Percentiles rank a stretch among this genome's conserved stretches.
phyloP scores from a whole-genome alignment of 768 basidiomycete genomes.

The Zangia roseola region DNA sequence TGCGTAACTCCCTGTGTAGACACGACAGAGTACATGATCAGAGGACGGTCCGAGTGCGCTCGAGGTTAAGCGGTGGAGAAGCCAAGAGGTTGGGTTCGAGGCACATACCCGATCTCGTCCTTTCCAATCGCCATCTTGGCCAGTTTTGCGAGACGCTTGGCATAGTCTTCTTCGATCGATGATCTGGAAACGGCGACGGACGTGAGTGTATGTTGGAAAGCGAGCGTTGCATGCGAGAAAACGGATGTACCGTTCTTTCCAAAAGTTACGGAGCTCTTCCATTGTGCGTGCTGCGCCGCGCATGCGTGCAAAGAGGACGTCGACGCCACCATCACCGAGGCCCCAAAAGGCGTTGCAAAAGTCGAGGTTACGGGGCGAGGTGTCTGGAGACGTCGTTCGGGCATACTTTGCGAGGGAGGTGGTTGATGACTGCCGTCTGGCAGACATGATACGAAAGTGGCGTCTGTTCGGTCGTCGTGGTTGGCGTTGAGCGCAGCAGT shows the following conservation, averaged over 20 bases:
- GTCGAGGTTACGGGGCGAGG: constrained; percentile 57
- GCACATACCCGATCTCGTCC: constrained; percentile 90
- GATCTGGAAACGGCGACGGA: constrained; percentile 48
- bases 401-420: constrained; percentile 76
- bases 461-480: constrained; percentile 15
- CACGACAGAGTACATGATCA: constrained; percentile 2
- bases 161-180: constrained; percentile 92
- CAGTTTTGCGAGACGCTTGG: constrained; percentile 78
- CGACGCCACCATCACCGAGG: constrained; percentile 78
- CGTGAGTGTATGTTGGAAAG: constrained; percentile 1
- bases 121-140: constrained; percentile 73
- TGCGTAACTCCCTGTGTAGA: constrained; percentile 68
- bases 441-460: constrained; percentile 49
- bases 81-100: neutral
- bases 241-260: constrained; percentile 84
- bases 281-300: constrained; percentile 80
- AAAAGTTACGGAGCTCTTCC: constrained; percentile 85
- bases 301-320: constrained; percentile 88
- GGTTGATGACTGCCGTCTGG: constrained; percentile 77
- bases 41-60: neutral
- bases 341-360: constrained; percentile 99
- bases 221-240: neutral
- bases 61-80: neutral
- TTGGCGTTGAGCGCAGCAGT: constrained; percentile 14
- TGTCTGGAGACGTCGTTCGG: constrained; percentile 48